These are phyloP conservation scores for Raffaelea ambrosiae DNA, from an alignment of 2,329 filamentous ascomycete species.

Conservation along the genomic window DNA sequence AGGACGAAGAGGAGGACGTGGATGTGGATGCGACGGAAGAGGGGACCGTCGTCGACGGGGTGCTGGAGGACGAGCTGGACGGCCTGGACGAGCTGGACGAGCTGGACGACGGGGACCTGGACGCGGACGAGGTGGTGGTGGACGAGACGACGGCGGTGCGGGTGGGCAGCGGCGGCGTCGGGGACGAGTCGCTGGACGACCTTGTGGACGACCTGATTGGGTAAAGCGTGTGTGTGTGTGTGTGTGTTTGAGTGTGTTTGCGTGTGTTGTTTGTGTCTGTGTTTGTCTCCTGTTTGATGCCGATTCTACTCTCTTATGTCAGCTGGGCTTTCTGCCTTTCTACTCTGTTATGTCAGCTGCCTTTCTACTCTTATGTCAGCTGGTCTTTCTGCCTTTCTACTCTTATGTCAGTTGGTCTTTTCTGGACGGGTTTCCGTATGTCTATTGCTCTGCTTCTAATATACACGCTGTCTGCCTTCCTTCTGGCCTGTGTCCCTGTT, in stretches of 20 bases:
- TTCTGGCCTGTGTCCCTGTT: too few species aligned
- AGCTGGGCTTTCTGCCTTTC: neutral
- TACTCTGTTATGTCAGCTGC: constrained; percentile 12
- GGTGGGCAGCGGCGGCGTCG: neutral
- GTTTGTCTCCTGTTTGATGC: neutral
- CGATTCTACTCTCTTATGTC: neutral
- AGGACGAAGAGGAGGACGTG: constrained; percentile 32
- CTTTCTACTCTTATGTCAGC: constrained; percentile 10
- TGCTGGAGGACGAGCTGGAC: constrained; percentile 18
- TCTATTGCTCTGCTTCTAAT: too few species aligned
- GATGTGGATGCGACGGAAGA: constrained; percentile 11
- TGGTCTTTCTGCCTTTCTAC: neutral
- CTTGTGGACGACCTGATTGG: constrained; percentile 3
- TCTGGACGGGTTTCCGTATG: too few species aligned
- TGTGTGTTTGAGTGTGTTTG: neutral
- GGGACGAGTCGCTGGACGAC: constrained; percentile 10
- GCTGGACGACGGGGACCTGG: constrained; percentile 21
- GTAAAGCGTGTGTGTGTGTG: neutral
- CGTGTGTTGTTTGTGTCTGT: constrained; percentile 2
- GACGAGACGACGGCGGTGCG: constrained; percentile 18
- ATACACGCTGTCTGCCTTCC: neutral
- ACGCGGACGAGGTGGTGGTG: constrained; percentile 30
- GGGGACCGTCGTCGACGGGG: constrained; percentile 33
- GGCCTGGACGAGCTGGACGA: constrained; percentile 12
- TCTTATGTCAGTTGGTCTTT: constrained; percentile 11